Base-by-base conservation (phyloP, 148 eudicot genomes). In the Limonium bicolor region DNA sequence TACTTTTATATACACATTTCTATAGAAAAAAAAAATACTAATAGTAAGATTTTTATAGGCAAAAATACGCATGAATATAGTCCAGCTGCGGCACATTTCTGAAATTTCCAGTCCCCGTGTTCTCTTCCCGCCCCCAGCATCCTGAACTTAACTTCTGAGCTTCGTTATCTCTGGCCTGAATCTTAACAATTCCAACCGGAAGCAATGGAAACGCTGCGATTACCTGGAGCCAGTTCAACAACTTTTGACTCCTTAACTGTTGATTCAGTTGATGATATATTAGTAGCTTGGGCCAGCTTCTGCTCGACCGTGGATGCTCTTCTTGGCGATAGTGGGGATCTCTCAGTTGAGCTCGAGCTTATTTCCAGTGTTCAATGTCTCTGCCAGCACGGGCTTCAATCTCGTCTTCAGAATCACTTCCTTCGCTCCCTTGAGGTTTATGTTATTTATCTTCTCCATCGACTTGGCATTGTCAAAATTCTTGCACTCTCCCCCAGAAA, bases 341-440 rank as follows among this genome's bases (percentile, higher is more conserved):
- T 64, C 13, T 72, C 76, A 2, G 39, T 54, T 38, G 63, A 54
- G 14, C 43, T 72, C 6, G 59, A 67, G 15, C 68, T 82, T 17
- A 51, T 51, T 8, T 44, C 69, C 0, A 62, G 61, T 1, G 78
- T 70, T 54, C 73, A 46, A 19, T 63, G 41, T 37, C 84, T 88
- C 6, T 74, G 78, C 53, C 54, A 47, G 23, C 61, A 54, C 24
- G 81, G 84, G 16, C 76, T 88, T 25, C 41, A 59, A 3, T 51
- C 80, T 23, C 68, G 83, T 0, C 61, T 68, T 1, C 50, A 61
- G 45, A 78, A 88, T 3, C 94, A 88, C 62, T 83, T 88, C 58
- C 47, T 77, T 58, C 55, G 52, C 12, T 66, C 70, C 17, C 50
- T 82, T 14, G 80, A 87, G 94, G 96, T 82, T 52, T 6, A 25